Evolutionary conservation across 1,284 basidiomycete species (phyloP), one percentile per base, ranked within the genome.

Genomic region (Sanghuangporus weigelae): DNA sequence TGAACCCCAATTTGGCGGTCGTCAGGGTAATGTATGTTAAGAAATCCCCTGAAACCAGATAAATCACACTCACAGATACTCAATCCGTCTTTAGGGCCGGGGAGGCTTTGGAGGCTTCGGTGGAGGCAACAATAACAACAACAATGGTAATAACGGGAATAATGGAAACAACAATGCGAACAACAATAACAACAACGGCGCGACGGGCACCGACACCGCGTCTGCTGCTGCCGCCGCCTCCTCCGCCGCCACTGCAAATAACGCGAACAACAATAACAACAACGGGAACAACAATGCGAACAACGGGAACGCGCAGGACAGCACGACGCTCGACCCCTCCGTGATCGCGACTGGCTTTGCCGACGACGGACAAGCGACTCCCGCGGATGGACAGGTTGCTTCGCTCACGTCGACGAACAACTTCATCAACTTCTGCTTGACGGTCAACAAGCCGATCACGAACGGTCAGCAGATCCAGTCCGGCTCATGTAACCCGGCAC

Each of bases 391-490:
- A 63, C 84, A 86, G 72, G 81, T 84, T 59, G 71, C 83, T 4
- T 87, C 85, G 11, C 71, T 83, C 59, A 88, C 86, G 16, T 85
- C 83, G 50, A 77, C 76, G 48, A 89, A 90, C 78, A 89, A 90
- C 76, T 90, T 86, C 75, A 87, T 89, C 78, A 86, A 88, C 78
- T 86, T 84, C 75, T 87, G 84, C 70, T 70, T 79, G 42, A 82
- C 78, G 26, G 74, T 77, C 31, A 76, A 81, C 66, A 75, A 82
- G 57, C 81, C 82, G 42, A 78, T 87, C 68, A 87, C 83, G 36
- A 80, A 86, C 70, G 84, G 85, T 60, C 74, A 81, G 71, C 84
- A 85, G 73, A 77, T 86, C 72, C 72, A 75, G 62, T 75, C 77
- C 26, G 86, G 85, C 57, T 88, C 85, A 58, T 86, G 86, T 74